Evolutionary conservation across 2,329 filamentous ascomycete genomes (phyloP), one percentile per base, ranked within the genome.

Genomic region (Macrophomina tecta): DNA sequence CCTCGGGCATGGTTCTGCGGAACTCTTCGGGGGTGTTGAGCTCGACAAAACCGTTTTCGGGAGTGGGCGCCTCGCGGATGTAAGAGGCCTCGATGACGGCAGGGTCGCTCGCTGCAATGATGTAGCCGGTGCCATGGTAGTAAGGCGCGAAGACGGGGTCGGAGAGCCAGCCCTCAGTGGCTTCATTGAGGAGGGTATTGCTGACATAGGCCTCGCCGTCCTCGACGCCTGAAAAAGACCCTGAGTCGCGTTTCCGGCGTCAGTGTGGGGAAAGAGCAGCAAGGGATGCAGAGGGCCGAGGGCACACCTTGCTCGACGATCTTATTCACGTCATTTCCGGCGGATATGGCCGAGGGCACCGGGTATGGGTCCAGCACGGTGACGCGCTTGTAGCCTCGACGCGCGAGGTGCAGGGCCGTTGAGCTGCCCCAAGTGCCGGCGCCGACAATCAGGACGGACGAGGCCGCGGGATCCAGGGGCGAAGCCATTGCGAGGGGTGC

Each of bases 241-340:
- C 65, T 67, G 42, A 2, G 5, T 32, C 9, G 53, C 16, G 12
- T 45, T 45, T 16, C 42, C 14, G n/a, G 28, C 9, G 8, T 36
- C 7, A 23, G 36, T 34, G 5, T 18, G 45, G 6, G 23, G 16
- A 40, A n/a, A 28, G 7, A 36, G 16, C 34, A 14, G 48, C 23
- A 23, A 23, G 23, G 23, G 23, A 23, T 3, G 28, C 36, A 46
- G 16, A 12, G 14, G 1, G 36, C 2, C 14, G 11, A 60, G 48
- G 42, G 64, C 61, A 28, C 46, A 80, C 81, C 71, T 76, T 79
- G 66, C 73, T 82, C 75, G 79, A 80, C 78, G 65, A 84, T 84
- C 67, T 84, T 84, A 70, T 84, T 83, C 48, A 84, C 74, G 69
- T 84, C 83, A 73, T 83, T 83, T n/a, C 82, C 82, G 3, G 82